These are phyloP conservation scores for Sarocladiaceae sp. DNA, from an alignment of 2,329 filamentous ascomycete species.

Conservation along the genomic window DNA sequence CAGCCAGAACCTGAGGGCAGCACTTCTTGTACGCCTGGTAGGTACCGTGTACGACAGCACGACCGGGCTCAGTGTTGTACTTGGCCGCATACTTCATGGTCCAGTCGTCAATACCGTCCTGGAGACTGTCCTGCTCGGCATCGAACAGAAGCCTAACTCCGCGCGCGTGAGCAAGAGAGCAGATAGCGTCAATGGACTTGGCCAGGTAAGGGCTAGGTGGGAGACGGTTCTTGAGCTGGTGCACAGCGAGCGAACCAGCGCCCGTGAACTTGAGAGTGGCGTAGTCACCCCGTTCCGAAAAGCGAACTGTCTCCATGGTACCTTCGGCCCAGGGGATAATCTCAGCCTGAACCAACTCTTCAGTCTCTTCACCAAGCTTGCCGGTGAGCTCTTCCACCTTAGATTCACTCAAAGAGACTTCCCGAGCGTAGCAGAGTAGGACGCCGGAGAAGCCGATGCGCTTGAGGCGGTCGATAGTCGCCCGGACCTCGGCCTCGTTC, in stretches of 20 bases:
- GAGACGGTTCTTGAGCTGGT: constrained; percentile 56
- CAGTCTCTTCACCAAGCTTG: constrained; percentile 40
- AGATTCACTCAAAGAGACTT: constrained; percentile 63
- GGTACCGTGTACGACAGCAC: constrained; percentile 70
- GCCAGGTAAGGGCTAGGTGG: constrained; percentile 59
- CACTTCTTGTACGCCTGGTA: constrained; percentile 73
- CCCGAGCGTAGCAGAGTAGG: constrained; percentile 76
- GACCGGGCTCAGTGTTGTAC: constrained; percentile 61
- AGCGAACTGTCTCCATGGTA: constrained; percentile 64
- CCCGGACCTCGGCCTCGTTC: constrained; percentile 58
- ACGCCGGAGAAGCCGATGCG: constrained; percentile 74
- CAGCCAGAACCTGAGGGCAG: constrained; percentile 47
- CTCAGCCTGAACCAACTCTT: constrained; percentile 48
- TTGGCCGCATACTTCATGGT: constrained; percentile 68
- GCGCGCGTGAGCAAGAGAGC: constrained; percentile 61
- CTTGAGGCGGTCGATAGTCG: constrained; percentile 60
- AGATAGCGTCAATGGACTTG: constrained; percentile 67
- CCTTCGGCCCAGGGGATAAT: constrained; percentile 67
- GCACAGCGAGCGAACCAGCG: constrained; percentile 66
- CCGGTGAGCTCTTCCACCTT: constrained; percentile 39
- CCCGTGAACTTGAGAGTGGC: constrained; percentile 75
- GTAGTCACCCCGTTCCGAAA: constrained; percentile 59
- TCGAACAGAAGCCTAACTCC: constrained; percentile 75
- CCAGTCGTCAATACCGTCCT: constrained; percentile 76
- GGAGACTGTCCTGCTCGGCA: constrained; percentile 75